Evolutionary conservation across 495 filamentous ascomycete species (phyloP).

Genomic region (Aspergillus taichungensis): DNA sequence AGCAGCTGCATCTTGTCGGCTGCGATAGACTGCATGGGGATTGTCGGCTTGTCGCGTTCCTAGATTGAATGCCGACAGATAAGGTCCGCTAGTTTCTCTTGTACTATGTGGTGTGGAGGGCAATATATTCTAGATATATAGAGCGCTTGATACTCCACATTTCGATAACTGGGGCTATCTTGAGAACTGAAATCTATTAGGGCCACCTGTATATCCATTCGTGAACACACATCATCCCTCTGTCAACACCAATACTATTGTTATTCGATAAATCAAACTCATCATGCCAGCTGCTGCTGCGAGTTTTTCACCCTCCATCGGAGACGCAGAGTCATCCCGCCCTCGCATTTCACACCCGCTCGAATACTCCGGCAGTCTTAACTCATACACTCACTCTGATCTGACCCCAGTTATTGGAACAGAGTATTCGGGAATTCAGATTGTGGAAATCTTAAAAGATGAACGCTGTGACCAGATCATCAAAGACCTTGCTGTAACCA

Average conservation of each 20-base stretch:
- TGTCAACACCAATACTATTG: too few species aligned
- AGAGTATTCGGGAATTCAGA: constrained; percentile 46
- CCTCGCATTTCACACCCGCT: constrained; percentile 26
- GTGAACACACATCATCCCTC: too few species aligned
- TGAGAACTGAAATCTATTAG: too few species aligned
- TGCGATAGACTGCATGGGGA: too few species aligned
- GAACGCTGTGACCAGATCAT: constrained; percentile 44
- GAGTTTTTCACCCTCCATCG: constrained; percentile 7
- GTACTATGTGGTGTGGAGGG: too few species aligned
- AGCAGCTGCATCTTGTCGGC: background rate
- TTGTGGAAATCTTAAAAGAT: constrained; percentile 43
- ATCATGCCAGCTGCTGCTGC: constrained; percentile 12
- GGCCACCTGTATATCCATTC: too few species aligned
- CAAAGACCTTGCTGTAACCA: constrained; percentile 50
- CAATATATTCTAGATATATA: background rate
- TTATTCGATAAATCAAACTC: background rate
- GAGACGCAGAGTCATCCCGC: constrained; percentile 13
- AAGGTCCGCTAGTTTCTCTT: too few species aligned
- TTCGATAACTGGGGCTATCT: too few species aligned
- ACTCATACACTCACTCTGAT: constrained; percentile 43
- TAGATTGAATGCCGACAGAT: background rate
- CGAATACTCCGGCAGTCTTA: constrained; percentile 39
- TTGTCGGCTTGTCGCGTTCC: background rate
- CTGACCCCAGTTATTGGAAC: constrained; percentile 53
- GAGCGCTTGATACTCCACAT: background rate